Evolutionary conservation across 805 yeast genomes (phyloP).

Genomic region (Dipodascus geniculatus): DNA sequence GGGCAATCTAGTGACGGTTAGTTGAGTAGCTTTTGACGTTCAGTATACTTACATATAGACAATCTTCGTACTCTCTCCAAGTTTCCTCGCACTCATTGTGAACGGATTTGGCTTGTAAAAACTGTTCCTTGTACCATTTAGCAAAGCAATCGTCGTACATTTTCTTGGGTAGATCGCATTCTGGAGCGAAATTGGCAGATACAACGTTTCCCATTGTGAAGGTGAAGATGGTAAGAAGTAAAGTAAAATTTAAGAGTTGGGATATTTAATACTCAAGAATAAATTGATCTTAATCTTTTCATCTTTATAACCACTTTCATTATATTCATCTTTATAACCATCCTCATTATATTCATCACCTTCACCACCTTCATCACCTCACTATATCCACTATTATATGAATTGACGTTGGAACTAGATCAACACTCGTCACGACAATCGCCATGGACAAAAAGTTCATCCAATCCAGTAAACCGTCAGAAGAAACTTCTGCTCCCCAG

Average conservation of each 20-base stretch:
- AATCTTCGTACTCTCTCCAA: conserved; percentile 82
- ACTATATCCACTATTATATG: no score
- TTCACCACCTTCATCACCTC: no score
- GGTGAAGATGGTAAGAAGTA: not conserved
- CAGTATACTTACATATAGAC: conserved; percentile 47
- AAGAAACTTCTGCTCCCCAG: not conserved
- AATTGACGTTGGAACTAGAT: no score
- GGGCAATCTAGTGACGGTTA: conserved; percentile 28
- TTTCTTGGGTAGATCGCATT: conserved; percentile 78
- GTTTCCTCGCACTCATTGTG: conserved; percentile 84
- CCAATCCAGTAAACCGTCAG: no score
- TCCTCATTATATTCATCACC: no score
- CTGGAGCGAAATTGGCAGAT: conserved; percentile 93
- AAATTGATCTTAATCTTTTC: no score
- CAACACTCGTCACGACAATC: no score
- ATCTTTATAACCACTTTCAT: no score
- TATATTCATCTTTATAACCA: no score
- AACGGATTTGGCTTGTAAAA: conserved; percentile 38
- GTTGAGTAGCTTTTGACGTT: conserved; percentile 4
- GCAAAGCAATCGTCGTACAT: conserved; percentile 90
- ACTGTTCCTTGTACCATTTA: conserved; percentile 80
- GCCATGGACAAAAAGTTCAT: no score
- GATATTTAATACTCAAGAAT: no score
- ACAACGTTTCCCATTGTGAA: conserved; percentile 51
- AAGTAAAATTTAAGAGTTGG: not conserved